These are phyloP conservation scores for Colletotrichum theobromicola DNA, from an alignment of 2,329 filamentous ascomycete genomes.

Conservation along the genomic window DNA sequence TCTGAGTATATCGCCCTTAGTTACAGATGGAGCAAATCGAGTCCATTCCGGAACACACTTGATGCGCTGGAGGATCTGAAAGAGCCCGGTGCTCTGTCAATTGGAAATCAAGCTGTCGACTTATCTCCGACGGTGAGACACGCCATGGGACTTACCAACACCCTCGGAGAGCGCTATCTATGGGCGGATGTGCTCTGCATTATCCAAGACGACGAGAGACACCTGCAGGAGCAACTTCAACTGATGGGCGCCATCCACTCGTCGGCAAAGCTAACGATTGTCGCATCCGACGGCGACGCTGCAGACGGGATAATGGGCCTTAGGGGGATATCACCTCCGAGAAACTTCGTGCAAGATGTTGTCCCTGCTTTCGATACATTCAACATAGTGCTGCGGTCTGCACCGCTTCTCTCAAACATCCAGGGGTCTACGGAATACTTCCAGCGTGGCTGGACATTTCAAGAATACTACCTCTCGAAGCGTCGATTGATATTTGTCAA, in stretches of 20 bases:
- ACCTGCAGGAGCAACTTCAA: not conserved
- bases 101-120: not conserved
- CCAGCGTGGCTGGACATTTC: not conserved
- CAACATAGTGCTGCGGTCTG: not conserved
- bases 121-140: not conserved
- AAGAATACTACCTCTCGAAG: not conserved
- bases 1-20: not conserved
- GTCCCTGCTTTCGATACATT: not conserved
- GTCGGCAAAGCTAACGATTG: not conserved
- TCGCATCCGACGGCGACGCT: not conserved
- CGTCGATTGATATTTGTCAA: not conserved
- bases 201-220: not conserved
- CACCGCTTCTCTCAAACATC: not conserved
- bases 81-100: not conserved
- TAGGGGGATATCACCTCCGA: accelerated
- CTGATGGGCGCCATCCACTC: not conserved
- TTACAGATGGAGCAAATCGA: not conserved
- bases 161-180: not conserved
- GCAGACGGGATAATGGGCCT: not conserved
- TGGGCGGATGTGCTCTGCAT: not conserved
- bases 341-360: not conserved
- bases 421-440: not conserved
- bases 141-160: not conserved
- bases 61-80: not conserved
- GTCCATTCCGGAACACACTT: accelerated